phyloP scores from a whole-genome alignment of 495 filamentous ascomycete genomes.

The Penicillium canariense region DNA sequence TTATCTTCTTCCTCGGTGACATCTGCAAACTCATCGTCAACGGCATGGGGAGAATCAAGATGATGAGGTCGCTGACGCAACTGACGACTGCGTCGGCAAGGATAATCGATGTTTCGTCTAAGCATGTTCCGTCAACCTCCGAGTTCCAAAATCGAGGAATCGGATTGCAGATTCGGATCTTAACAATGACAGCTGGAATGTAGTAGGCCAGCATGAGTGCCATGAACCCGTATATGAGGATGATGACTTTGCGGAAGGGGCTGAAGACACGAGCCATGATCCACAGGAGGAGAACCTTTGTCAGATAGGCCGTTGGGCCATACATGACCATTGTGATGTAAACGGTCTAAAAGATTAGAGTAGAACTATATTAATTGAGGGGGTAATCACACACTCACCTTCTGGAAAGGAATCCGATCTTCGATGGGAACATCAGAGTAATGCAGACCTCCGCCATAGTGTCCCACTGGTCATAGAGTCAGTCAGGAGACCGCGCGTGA shows the following conservation, averaged over 20 bases:
- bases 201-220: constrained; percentile 42
- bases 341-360: constrained; percentile 13
- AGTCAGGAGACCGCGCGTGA: neutral
- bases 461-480: constrained; percentile 23
- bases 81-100: constrained; percentile 40
- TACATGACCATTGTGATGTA: constrained; percentile 40
- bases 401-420: neutral
- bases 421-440: constrained; percentile 13
- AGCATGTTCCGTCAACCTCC: constrained; percentile 23
- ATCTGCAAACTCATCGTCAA: constrained; percentile 36
- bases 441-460: constrained; percentile 28
- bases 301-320: constrained; percentile 39
- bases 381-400: neutral
- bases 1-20: constrained; percentile 30
- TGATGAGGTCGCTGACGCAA: constrained; percentile 35
- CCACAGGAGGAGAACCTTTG: constrained; percentile 40
- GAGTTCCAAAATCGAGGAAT: constrained; percentile 33
- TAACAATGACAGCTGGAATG: constrained; percentile 37
- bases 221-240: constrained; percentile 36
- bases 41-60: constrained; percentile 31
- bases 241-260: constrained; percentile 32
- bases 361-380: neutral
- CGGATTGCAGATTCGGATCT: constrained; percentile 40
- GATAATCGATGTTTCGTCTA: constrained; percentile 36
- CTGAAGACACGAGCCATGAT: constrained; percentile 42